Percentiles rank a stretch among this genome's conserved stretches.
Conservation (phyloP, 805 yeast genomes). For the Yamadazyma philogaea region DNA sequence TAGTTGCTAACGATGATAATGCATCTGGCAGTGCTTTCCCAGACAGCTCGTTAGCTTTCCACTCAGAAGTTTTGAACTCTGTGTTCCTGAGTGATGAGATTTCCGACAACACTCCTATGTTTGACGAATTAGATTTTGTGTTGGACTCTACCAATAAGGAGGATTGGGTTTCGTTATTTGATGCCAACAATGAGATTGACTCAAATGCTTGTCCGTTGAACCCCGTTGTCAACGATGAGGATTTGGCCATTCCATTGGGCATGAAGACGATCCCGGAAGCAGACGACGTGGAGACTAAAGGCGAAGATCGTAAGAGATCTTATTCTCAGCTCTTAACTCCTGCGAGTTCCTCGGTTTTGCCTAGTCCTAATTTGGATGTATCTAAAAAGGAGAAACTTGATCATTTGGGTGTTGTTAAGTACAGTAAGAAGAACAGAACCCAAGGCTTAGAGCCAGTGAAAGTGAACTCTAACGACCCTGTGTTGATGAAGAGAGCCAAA, state of each 20-base stretch:
- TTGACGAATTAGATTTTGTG: constrained; percentile 50
- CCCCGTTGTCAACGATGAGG: constrained; percentile 18
- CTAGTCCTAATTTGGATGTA: constrained; percentile 32
- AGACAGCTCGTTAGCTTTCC: constrained; percentile 51
- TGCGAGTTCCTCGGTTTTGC: constrained; percentile 26
- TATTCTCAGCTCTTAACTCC: constrained; percentile 28
- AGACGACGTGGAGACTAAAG: neutral
- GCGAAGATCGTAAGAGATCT: constrained; percentile 9
- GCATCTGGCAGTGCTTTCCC: neutral
- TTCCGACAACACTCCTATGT: constrained; percentile 54
- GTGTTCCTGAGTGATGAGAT: constrained; percentile 43
- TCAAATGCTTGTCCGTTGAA: constrained; percentile 5
- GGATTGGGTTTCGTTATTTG: constrained; percentile 64
- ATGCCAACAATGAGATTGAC: constrained; percentile 20
- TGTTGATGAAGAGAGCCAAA: constrained; percentile 83
- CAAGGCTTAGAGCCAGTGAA: constrained; percentile 71
- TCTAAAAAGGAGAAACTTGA: constrained; percentile 45
- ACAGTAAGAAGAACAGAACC: constrained; percentile 73
- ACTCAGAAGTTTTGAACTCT: constrained; percentile 50
- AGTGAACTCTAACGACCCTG: constrained; percentile 58
- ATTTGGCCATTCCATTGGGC: constrained; percentile 16
- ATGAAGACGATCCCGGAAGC: constrained; percentile 7
- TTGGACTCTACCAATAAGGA: constrained; percentile 42
- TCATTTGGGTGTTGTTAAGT: constrained; percentile 70
- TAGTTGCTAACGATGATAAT: constrained; percentile 3